phyloP scores from a whole-genome alignment of 2,329 filamentous ascomycete species.

The Neofusicoccum cordaticola region DNA sequence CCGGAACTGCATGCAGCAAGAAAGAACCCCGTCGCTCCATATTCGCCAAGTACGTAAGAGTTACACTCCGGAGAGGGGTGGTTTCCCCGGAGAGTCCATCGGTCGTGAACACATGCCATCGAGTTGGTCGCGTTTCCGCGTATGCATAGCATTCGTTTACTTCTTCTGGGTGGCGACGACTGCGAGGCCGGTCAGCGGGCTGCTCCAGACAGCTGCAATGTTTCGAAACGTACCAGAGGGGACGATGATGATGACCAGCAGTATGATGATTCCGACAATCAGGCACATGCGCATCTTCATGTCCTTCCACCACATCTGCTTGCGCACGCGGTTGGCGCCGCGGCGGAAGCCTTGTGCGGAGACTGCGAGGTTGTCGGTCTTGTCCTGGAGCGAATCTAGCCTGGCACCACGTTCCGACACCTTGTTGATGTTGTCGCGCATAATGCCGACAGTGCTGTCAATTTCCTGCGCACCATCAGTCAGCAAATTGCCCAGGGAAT shows the following conservation, averaged over 20 bases:
- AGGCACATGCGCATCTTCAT: conserved; percentile 99
- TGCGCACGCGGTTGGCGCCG: conserved; percentile 89
- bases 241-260: conserved; percentile 91
- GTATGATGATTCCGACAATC: conserved; percentile 82
- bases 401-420: conserved; percentile 89
- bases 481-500: not conserved
- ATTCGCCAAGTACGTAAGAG: conserved; percentile 19
- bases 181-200: conserved; percentile 21
- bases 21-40: conserved; percentile 19
- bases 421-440: conserved; percentile 97
- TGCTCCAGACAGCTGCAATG: not conserved
- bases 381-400: conserved; percentile 84
- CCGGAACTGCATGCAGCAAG: conserved; percentile 17
- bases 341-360: conserved; percentile 95
- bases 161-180: conserved; percentile 20
- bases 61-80: conserved; percentile 15
- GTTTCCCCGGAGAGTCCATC: conserved; percentile 14
- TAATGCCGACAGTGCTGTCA: conserved; percentile 88
- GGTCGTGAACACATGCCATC: conserved; percentile 18
- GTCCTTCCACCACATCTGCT: conserved; percentile 99
- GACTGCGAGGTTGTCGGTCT: conserved; percentile 87
- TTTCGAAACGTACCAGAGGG: conserved; percentile 68
- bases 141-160: conserved; percentile 8
- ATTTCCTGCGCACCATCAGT: conserved; percentile 69
- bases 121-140: conserved; percentile 12